Base-by-base conservation (phyloP, 768 basidiomycete genomes). In the Macrolepiota fuliginosa region DNA sequence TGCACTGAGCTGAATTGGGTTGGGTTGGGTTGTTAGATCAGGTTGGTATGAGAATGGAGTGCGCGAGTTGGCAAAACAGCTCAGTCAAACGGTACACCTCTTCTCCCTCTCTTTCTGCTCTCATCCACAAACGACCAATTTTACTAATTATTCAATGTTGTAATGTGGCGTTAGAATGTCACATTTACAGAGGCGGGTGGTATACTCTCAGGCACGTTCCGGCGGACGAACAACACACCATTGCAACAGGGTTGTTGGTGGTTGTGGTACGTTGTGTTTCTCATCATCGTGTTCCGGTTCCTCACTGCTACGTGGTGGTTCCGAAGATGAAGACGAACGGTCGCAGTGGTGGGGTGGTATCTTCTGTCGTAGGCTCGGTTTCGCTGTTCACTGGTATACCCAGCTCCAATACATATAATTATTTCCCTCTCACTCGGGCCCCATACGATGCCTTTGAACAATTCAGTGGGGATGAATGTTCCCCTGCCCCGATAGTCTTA, bases 221-320 rank as follows among this genome's bases (percentile, higher is more conserved):
- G 89, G 65, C 84, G 96, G 57, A 94, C 98, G 95, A 96, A 94
- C 80, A 92, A 90, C 74, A 98, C 98, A 96, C 92, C 96, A 1
- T 76, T 80, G 62, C 81, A 62, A 84, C 90, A 58, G 95, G 96
- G 96, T 24, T 97, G 96, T 71, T 91, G 93, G 58, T 98, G 95
- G 94, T 79, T 96, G 66, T 96, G 93, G 88, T 97, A 97, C 70
- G 95, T 96, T 69, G 75, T 93, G 64, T 98, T 97, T 71, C 81
- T 97, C 46, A 70, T 92, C 58, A 69, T 96, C 57, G 90, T 95
- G n/a, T 89, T 96, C 69, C 97, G 94, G 95, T 95, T 98, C 71
- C 96, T 97, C 76, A 82, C 96, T 64, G 76, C 96, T 54, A 86
- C 94, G 40, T 98, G 96, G 96, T 95, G 92, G 91, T 88, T 94